A percentile compares a stretch with the other conserved stretches of the same genome.
These are phyloP conservation scores for Fusarium sp. DNA, from an alignment of 2,329 filamentous ascomycete genomes.

Conservation along the genomic window DNA sequence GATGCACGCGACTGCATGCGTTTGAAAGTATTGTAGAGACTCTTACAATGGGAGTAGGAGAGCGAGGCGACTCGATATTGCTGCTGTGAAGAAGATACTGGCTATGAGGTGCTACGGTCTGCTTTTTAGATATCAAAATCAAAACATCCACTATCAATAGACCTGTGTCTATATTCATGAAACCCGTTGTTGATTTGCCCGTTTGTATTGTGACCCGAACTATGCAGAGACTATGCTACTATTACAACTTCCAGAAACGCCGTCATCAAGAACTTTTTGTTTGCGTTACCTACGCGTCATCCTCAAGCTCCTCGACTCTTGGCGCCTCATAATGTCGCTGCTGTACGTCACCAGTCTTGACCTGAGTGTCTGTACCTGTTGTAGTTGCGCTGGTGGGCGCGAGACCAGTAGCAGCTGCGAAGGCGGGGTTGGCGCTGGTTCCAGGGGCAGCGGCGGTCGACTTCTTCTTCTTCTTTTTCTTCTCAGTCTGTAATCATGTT, in stretches of 20 bases:
- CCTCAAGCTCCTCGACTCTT: constrained; percentile 63
- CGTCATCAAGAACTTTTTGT: constrained; percentile 26
- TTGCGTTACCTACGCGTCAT: constrained; percentile 57
- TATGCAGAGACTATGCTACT: constrained; percentile 35
- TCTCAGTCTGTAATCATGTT: constrained; percentile 46
- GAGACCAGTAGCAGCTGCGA: constrained; percentile 65
- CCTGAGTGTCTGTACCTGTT: constrained; percentile 66
- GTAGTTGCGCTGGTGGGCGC: constrained; percentile 65
- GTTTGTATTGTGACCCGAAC: constrained; percentile 30
- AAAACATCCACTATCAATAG: neutral
- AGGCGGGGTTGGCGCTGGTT: constrained; percentile 53
- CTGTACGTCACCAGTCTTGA: constrained; percentile 57
- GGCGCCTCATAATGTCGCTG: constrained; percentile 62
- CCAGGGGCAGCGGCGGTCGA: constrained; percentile 52
- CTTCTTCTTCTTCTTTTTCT: constrained; percentile 69
- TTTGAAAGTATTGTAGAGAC: constrained; percentile 31
- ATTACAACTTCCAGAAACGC: constrained; percentile 45
- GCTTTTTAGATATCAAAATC: constrained; percentile 36
- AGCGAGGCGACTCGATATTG: constrained; percentile 45
- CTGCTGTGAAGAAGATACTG: constrained; percentile 30
- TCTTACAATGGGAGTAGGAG: constrained; percentile 22
- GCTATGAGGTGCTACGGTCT: constrained; percentile 36
- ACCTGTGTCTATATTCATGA: neutral
- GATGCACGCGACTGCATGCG: neutral
- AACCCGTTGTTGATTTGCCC: constrained; percentile 7